Conservation (phyloP, 495 filamentous ascomycete species). For the Gamarada debralockiae region DNA sequence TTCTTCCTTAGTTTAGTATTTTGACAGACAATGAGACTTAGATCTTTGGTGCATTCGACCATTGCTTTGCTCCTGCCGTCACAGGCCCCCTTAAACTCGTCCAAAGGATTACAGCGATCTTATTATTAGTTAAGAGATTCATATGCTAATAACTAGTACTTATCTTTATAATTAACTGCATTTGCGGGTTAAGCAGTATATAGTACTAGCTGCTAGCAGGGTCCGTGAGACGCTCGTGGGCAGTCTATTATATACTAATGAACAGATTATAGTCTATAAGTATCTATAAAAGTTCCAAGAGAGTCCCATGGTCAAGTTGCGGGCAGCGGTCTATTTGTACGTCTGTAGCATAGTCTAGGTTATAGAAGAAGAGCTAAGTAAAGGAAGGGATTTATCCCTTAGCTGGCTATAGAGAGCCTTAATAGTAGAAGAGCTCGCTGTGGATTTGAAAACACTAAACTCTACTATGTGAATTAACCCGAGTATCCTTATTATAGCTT, state of each 20-base stretch:
- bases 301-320: background rate
- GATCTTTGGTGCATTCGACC: no score
- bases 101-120: conserved; percentile 10
- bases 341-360: background rate
- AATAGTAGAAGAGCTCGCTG: background rate
- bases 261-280: conserved; percentile 10
- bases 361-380: conserved; percentile 4
- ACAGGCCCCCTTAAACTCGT: conserved; percentile 7
- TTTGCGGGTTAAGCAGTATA: conserved; percentile 9
- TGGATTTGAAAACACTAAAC: background rate
- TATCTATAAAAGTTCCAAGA: background rate
- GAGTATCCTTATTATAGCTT: background rate
- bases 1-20: no score
- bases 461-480: background rate
- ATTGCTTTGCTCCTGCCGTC: no score
- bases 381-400: background rate
- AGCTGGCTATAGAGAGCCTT: background rate
- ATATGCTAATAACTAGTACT: background rate
- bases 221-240: background rate
- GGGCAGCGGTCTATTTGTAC: background rate
- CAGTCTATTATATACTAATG: conserved; percentile 8
- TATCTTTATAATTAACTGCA: conserved; percentile 7
- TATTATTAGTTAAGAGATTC: conserved; percentile 10
- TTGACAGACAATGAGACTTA: no score
- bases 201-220: background rate